Conservation (phyloP, 2,329 filamentous ascomycete species). For the Venturiaceae sp. region DNA sequence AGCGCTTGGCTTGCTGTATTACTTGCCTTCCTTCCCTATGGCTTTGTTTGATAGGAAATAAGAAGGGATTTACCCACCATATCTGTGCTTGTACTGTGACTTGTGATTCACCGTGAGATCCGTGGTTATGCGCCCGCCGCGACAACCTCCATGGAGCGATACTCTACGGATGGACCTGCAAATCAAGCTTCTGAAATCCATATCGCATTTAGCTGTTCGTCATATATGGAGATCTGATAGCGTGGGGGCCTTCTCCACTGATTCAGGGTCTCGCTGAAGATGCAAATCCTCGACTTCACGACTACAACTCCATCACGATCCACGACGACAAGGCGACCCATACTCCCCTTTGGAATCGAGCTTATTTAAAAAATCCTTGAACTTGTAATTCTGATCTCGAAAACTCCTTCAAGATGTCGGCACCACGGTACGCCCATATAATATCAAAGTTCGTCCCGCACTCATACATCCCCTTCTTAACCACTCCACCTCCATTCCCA, state of each 20-base stretch:
- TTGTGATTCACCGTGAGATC: not conserved
- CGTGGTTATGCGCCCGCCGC: not conserved
- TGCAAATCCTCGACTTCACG: not conserved
- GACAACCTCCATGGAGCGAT: too few species aligned
- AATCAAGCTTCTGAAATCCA: too few species aligned
- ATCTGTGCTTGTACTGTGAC: not conserved
- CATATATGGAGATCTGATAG: not conserved
- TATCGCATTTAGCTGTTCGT: not conserved
- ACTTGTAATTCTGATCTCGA: not conserved
- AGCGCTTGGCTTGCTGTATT: not conserved
- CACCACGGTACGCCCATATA: slow-evolving; percentile 24
- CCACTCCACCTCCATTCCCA: not conserved
- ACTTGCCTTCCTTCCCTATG: not conserved
- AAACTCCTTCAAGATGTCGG: slow-evolving; percentile 15
- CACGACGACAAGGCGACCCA: too few species aligned
- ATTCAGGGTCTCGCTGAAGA: not conserved
- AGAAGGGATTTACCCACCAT: not conserved
- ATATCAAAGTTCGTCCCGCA: slow-evolving; percentile 33
- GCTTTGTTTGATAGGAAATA: not conserved
- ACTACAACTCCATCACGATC: not conserved
- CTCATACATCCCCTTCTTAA: not conserved
- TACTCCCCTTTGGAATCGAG: too few species aligned
- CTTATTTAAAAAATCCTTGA: not conserved
- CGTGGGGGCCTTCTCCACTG: not conserved
- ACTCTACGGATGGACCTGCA: too few species aligned